Conservation (phyloP, 805 yeast genomes). For the Zygosaccharomyces bisporus region DNA sequence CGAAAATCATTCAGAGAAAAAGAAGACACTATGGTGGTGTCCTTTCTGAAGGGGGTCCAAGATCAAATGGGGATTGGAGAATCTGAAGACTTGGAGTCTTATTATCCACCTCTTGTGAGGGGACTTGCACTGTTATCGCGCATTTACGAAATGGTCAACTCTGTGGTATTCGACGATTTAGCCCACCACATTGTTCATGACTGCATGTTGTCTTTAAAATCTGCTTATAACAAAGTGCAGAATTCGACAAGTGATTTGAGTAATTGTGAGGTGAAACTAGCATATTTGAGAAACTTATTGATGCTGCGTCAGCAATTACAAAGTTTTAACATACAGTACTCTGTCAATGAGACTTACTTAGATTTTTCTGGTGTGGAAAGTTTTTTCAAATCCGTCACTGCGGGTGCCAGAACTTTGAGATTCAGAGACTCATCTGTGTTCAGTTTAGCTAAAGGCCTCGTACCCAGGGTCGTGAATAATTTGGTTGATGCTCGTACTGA, state of each 20-base stretch:
- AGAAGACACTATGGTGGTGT: slow-evolving; percentile 15
- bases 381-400: slow-evolving; percentile 43
- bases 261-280: slow-evolving; percentile 54
- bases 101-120: slow-evolving; percentile 69
- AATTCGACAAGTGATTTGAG: slow-evolving; percentile 43
- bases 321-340: slow-evolving; percentile 75
- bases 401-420: slow-evolving; percentile 12
- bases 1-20: slow-evolving; percentile 11
- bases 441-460: slow-evolving; percentile 58
- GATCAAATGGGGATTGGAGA: slow-evolving; percentile 1
- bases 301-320: slow-evolving; percentile 65
- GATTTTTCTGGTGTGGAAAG: slow-evolving; percentile 76
- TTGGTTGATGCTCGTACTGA: slow-evolving; percentile 78
- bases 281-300: slow-evolving; percentile 67
- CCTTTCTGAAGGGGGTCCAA: slow-evolving; percentile 12
- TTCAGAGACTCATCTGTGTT: slow-evolving; percentile 32
- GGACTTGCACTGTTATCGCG: slow-evolving; percentile 68
- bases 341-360: slow-evolving; percentile 64
- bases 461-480: slow-evolving; percentile 75
- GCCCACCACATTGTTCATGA: slow-evolving; percentile 85
- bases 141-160: slow-evolving; percentile 74
- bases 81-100: slow-evolving; percentile 17
- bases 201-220: slow-evolving; percentile 59
- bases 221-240: slow-evolving; percentile 47
- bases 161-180: slow-evolving; percentile 78